Conservation (phyloP, 2,329 filamentous ascomycete genomes). For the Capronia epimyces region DNA sequence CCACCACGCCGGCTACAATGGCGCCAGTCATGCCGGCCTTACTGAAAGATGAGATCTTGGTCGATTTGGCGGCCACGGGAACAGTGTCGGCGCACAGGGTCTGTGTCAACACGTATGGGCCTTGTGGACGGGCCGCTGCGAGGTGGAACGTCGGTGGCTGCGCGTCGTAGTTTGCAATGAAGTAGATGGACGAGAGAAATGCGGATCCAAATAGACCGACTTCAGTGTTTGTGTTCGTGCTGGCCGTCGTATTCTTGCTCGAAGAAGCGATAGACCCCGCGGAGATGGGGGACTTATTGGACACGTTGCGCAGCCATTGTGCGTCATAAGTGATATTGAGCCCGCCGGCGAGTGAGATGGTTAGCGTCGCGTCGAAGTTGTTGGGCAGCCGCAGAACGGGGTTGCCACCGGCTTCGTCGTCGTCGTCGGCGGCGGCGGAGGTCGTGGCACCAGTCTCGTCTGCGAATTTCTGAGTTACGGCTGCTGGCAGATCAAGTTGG, state of each 20-base stretch:
- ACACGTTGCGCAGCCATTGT: slow-evolving; percentile 34
- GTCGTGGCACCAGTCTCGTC: slow-evolving; percentile 31
- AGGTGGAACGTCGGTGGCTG: slow-evolving; percentile 36
- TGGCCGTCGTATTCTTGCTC: slow-evolving; percentile 28
- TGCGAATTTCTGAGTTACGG: slow-evolving; percentile 40
- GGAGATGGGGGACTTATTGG: slow-evolving; percentile 29
- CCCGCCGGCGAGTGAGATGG: slow-evolving; percentile 39
- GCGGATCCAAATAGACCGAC: slow-evolving; percentile 35
- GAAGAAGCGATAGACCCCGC: slow-evolving; percentile 26
- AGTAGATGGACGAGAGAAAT: slow-evolving; percentile 41
- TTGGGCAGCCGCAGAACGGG: slow-evolving; percentile 35
- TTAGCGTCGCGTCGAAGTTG: slow-evolving; percentile 38
- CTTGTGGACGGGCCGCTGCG: slow-evolving; percentile 37
- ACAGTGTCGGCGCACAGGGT: slow-evolving; percentile 38
- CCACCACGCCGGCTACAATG: slow-evolving; percentile 32
- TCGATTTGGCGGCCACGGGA: slow-evolving; percentile 32
- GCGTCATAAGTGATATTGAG: slow-evolving; percentile 39
- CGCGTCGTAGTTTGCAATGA: slow-evolving; percentile 42
- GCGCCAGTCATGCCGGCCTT: slow-evolving; percentile 26
- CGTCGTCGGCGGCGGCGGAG: slow-evolving; percentile 10
- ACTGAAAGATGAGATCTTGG: slow-evolving; percentile 17
- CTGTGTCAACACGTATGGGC: slow-evolving; percentile 39
- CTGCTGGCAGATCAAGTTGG: slow-evolving; percentile 38
- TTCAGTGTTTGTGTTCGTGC: slow-evolving; percentile 25
- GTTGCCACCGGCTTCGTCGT: slow-evolving; percentile 17